Evolutionary conservation across 2,329 filamentous ascomycete genomes (phyloP).

Genomic region (Exophiala oligosperma): DNA sequence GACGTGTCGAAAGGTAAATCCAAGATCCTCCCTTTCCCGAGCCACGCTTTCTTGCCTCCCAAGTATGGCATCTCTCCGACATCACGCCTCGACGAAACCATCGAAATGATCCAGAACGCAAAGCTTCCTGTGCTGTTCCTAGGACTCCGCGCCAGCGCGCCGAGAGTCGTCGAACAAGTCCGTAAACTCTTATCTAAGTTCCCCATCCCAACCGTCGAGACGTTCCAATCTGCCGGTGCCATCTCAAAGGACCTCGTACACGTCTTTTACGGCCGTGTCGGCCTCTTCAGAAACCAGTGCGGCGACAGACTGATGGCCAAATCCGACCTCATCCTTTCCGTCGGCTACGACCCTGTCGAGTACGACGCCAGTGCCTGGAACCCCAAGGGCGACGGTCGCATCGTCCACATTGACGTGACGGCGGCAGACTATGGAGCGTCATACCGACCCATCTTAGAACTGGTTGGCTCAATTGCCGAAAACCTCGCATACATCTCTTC

Average conservation of each 20-base stretch:
- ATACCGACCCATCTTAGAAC: conserved; percentile 45
- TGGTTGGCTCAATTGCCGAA: conserved; percentile 45
- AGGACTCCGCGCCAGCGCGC: conserved; percentile 45
- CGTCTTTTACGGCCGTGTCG: conserved; percentile 50
- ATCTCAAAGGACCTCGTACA: conserved; percentile 44
- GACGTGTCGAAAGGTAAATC: conserved; percentile 45
- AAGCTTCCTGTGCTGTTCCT: conserved; percentile 48
- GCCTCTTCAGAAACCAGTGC: conserved; percentile 51
- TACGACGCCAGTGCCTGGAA: conserved; percentile 52
- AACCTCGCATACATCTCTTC: conserved; percentile 41
- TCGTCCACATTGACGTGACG: conserved; percentile 48
- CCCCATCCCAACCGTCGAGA: conserved; percentile 51
- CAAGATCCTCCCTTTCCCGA: conserved; percentile 41
- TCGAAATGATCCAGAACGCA: conserved; percentile 36
- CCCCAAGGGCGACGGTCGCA: conserved; percentile 36
- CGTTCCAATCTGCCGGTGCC: conserved; percentile 52
- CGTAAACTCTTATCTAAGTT: conserved; percentile 43
- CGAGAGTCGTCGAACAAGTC: conserved; percentile 43
- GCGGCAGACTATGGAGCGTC: conserved; percentile 40
- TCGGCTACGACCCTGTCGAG: conserved; percentile 51
- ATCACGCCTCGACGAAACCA: conserved; percentile 36
- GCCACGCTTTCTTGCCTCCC: conserved; percentile 42
- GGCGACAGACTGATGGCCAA: conserved; percentile 47
- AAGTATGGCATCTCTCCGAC: conserved; percentile 42
- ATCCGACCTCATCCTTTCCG: conserved; percentile 46